Conservation (phyloP, 179 eudicot species). For the Amaranthus tricolor region DNA sequence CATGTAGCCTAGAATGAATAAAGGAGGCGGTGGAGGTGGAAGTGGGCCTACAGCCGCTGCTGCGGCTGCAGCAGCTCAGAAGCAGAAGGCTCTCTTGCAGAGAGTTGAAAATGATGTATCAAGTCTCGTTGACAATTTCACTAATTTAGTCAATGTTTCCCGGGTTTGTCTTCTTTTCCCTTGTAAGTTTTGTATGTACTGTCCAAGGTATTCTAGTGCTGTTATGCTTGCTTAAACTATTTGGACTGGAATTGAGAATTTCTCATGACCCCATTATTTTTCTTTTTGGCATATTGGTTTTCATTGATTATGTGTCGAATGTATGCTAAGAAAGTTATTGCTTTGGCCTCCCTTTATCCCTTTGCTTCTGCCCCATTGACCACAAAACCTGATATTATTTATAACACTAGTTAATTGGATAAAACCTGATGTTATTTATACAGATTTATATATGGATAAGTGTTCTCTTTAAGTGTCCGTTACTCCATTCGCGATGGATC, state of each 20-base stretch:
- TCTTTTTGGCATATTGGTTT: not conserved
- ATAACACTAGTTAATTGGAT: not conserved
- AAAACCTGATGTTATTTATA: not conserved
- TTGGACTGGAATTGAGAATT: not conserved
- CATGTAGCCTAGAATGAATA: conserved; percentile 45
- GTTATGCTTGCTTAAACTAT: not conserved
- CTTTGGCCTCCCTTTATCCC: too few species aligned
- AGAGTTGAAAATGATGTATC: conserved; percentile 91
- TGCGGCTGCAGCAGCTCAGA: conserved; percentile 78
- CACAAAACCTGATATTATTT: too few species aligned
- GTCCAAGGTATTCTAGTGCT: not conserved
- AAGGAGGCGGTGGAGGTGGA: conserved; percentile 58
- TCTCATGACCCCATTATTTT: not conserved
- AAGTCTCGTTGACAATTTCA: conserved; percentile 78
- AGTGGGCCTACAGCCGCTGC: conserved; percentile 85
- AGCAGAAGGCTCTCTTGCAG: conserved; percentile 75
- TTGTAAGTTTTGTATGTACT: not conserved
- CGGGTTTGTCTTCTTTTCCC: conserved; percentile 46
- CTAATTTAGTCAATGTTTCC: conserved; percentile 64
- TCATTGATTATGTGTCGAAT: not conserved
- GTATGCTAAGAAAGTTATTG: too few species aligned
- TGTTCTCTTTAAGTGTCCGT: too few species aligned
- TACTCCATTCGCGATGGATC: too few species aligned
- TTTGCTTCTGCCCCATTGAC: too few species aligned
- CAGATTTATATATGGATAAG: too few species aligned